Percentiles rank a stretch among this genome's conserved stretches.
phyloP scores from a whole-genome alignment of 208 protist species.

The Crithidia brevicula region DNA sequence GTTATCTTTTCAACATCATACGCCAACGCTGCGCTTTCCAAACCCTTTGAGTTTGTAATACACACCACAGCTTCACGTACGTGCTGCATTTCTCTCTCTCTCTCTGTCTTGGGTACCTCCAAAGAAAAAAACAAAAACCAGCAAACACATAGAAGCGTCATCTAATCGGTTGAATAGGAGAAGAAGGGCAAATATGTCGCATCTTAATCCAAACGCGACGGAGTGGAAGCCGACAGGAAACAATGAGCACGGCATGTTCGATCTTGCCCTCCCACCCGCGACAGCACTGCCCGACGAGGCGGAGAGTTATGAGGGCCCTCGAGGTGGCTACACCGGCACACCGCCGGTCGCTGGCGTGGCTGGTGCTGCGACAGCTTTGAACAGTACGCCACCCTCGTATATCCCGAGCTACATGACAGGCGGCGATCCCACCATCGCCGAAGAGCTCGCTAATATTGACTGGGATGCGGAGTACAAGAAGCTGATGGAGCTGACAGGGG shows the following conservation, averaged over 20 bases:
- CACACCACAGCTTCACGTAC: no score
- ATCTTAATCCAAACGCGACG: conserved; percentile 75
- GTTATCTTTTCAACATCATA: no score
- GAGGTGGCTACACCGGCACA: not conserved
- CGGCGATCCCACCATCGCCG: conserved; percentile 22
- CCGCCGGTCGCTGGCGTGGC: conserved; percentile 3
- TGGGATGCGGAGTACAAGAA: conserved; percentile 77
- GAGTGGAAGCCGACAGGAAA: conserved; percentile 77
- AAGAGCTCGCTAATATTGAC: conserved; percentile 43
- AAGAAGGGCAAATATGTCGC: conserved; percentile 32
- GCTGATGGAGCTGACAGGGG: conserved; percentile 72
- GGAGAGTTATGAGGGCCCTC: not conserved
- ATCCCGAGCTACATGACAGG: conserved; percentile 38
- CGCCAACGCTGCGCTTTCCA: no score
- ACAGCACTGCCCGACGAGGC: conserved; percentile 22
- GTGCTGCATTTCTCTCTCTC: no score
- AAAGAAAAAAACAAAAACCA: no score
- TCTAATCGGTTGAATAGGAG: no score
- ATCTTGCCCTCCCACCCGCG: conserved; percentile 52
- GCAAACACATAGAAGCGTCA: no score
- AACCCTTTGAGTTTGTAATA: no score
- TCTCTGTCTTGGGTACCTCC: no score
- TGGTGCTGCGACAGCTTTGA: not conserved
- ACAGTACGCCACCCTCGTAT: conserved; percentile 27
- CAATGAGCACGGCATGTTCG: conserved; percentile 37